Evolutionary conservation across 1,139 yeast species (phyloP).

Genomic region (Hanseniaspora gamundiae): DNA sequence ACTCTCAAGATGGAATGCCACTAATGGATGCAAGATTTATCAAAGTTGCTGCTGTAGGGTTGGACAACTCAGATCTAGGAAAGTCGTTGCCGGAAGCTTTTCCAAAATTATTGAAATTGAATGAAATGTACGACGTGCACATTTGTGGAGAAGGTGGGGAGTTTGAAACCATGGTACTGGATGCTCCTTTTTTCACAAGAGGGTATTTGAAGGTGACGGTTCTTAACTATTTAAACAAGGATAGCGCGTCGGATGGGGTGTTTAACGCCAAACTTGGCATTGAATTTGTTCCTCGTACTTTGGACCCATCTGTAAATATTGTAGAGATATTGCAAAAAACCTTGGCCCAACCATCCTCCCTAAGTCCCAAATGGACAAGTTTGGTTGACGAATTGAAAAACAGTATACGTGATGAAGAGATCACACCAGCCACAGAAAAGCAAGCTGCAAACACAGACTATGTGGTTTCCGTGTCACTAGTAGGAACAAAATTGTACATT

Average conservation of each 20-base stretch:
- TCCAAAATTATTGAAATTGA: conserved; percentile 46
- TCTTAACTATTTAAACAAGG: conserved; percentile 30
- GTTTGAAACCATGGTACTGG: conserved; percentile 83
- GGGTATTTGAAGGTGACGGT: conserved; percentile 33
- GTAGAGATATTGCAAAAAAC: conserved; percentile 18
- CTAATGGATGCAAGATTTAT: conserved; percentile 69
- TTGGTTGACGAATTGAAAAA: conserved; percentile 17
- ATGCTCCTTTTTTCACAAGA: conserved; percentile 69
- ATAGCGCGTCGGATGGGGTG: conserved; percentile 48
- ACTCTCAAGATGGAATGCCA: conserved; percentile 16
- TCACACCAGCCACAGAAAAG: background rate
- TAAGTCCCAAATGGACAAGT: conserved; percentile 38
- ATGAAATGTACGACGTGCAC: conserved; percentile 65
- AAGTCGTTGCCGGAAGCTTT: conserved; percentile 48
- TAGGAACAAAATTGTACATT: conserved; percentile 31
- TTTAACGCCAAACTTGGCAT: conserved; percentile 42
- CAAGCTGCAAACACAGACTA: background rate
- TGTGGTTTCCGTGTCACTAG: conserved; percentile 2
- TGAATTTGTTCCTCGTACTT: conserved; percentile 27
- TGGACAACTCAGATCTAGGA: conserved; percentile 55
- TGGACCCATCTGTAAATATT: conserved; percentile 17
- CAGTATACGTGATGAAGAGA: background rate
- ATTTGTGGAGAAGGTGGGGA: conserved; percentile 99
- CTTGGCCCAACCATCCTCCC: conserved; percentile 33
- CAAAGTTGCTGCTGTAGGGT: conserved; percentile 89